Base-by-base conservation (phyloP, 257 asterid species). In the Osmanthus fragrans region DNA sequence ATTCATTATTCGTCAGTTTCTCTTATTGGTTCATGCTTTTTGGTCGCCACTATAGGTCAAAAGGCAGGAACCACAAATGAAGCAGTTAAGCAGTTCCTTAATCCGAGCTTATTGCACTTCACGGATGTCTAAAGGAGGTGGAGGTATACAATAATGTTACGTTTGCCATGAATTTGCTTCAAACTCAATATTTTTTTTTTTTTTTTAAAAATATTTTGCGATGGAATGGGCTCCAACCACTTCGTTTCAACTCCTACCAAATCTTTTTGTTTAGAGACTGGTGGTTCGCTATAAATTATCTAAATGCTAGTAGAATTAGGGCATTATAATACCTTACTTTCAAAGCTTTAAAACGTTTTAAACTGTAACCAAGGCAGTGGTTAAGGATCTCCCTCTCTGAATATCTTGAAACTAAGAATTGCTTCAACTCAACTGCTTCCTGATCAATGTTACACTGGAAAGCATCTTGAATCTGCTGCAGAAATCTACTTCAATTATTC, bases 51-150 rank as follows among this genome's bases (percentile, higher is more conserved):
- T 63, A 63, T 85, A 94, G 98, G 93, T 88, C 73, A 83, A 84
- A 78, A 80, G 86, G 54, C 92, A 86, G 73, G 92, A 92, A 76
- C 81, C 81, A 3, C 96, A 86, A 64, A 67, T 89, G 90, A 86
- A 89, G 89, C 92, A 86, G 77, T 81, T 93, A 34, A 79, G 95
- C 84, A 76, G 75, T 81, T 77, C 85, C 74, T 76, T 89, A 80
- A 75, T 85, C 45, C 85, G 89, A 68, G 71, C 82, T 71, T 84
- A 81, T 83, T 83, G 77, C 71, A 74, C 86, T 15, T 86, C 94
- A 54, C 77, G 79, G 5, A 81, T 83, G 40, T 76, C 82, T 65
- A 81, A 83, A 77, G 85, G 82, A 76, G 69, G 34, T 63, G 85
- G 84, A 76, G 88, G 90, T 86, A 86, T 60, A 82, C 75, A 30